Evolutionary conservation across 345 rosid genomes (phyloP), one percentile per base, ranked within the genome.

Genomic region (Rhodomyrtus tomentosa): DNA sequence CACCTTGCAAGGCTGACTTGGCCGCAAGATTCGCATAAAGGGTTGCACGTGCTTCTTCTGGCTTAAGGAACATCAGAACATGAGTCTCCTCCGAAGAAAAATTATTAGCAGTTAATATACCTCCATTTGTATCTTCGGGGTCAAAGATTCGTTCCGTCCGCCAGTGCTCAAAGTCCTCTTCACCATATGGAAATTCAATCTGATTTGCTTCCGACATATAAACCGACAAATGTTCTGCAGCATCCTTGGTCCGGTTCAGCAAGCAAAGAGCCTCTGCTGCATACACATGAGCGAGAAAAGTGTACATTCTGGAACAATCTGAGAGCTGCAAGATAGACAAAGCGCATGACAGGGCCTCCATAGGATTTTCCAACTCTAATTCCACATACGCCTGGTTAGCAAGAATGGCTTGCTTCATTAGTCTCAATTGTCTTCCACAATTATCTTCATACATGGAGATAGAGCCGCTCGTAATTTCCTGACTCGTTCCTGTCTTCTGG

Each of bases 201-300:
- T 90, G 88, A 85, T 83, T 90, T 84, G 88, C 96, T 68, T 93
- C 93, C 24, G 94, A 89, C 55, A 98, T 82, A 85, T 95, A 98
- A 79, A 83, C 62, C 10, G 93, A 93, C 87, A 98, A 91, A 89
- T 95, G 96, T 62, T 90, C 94, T 0, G 93, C 95, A 10, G 99
- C 99, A 86, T 96, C 99, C 56, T 89, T 85, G 20, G 96, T 93
- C 85, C 89, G 92, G 93, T 93, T 91, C 89, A 98, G 89, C 89
- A 92, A 84, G 91, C 98, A 98, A 49, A 98, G 98, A 25, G 99
- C 98, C 93, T 98, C 99, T 5, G 99, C 99, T 82, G 93, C 97
- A 88, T 98, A 98, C 14, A 93, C 82, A 84, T 90, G 99, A 82
- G 95, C 96, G 55, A 98, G 89, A 92, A 92, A 98, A 59, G 88